phyloP scores from a whole-genome alignment of 1,139 yeast genomes.

The Candida freyschussii region DNA sequence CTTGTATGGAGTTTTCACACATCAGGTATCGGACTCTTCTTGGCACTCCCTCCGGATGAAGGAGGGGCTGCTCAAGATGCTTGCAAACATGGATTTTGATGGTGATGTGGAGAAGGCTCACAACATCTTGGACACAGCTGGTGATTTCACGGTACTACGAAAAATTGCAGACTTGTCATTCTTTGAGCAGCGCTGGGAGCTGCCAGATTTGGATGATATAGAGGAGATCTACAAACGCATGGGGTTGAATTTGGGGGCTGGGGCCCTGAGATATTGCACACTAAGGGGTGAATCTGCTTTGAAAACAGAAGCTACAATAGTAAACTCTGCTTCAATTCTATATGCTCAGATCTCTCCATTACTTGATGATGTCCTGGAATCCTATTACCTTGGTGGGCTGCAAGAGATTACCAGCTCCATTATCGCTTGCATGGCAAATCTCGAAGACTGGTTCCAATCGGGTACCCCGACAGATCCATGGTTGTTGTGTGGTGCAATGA shows the following conservation, averaged over 20 bases:
- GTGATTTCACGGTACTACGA: constrained; percentile 46
- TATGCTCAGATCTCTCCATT: constrained; percentile 40
- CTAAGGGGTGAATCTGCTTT: constrained; percentile 45
- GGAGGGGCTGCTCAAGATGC: constrained; percentile 46
- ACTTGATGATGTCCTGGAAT: constrained; percentile 36
- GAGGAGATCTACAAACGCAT: constrained; percentile 28
- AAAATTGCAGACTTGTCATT: constrained; percentile 24
- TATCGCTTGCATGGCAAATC: constrained; percentile 32
- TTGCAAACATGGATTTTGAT: constrained; percentile 45
- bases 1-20: constrained; percentile 48
- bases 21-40: constrained; percentile 54
- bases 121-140: constrained; percentile 48
- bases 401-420: constrained; percentile 40
- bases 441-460: constrained; percentile 38
- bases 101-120: constrained; percentile 47
- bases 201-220: constrained; percentile 36
- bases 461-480: constrained; percentile 32
- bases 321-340: constrained; percentile 27
- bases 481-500: constrained; percentile 35
- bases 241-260: constrained; percentile 4
- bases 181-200: constrained; percentile 33
- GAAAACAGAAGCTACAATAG: constrained; percentile 35
- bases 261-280: constrained; percentile 9
- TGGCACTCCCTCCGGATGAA: constrained; percentile 56
- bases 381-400: constrained; percentile 48